Evolutionary conservation across 2,329 filamentous ascomycete genomes (phyloP).

Genomic region (Colletotrichum chlorophyti): DNA sequence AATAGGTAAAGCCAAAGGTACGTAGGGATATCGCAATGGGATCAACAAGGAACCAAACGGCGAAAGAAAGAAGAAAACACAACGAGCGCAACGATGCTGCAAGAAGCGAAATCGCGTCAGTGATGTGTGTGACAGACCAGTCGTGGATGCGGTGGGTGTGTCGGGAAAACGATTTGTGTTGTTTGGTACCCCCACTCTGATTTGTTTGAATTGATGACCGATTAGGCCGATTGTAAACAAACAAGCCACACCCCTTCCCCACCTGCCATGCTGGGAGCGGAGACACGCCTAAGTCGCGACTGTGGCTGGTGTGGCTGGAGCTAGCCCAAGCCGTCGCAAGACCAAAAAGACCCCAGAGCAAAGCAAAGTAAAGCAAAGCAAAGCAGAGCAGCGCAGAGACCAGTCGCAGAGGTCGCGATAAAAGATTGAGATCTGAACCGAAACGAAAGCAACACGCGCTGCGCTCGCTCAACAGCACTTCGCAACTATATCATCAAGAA

Average conservation of each 20-base stretch:
- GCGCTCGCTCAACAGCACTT: no score
- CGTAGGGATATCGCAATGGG: slow-evolving; percentile 20
- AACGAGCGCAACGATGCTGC: slow-evolving; percentile 1
- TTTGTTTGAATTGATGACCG: slow-evolving; percentile 29
- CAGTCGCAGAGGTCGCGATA: no score
- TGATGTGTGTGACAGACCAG: no score
- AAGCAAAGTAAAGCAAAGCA: no score
- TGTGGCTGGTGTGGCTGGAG: slow-evolving; percentile 28
- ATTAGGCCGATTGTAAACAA: slow-evolving; percentile 31
- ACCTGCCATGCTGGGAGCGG: neutral
- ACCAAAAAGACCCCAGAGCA: neutral
- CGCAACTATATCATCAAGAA: neutral
- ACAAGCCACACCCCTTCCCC: slow-evolving; percentile 25
- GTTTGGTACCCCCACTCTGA: slow-evolving; percentile 28
- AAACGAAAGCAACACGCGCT: no score
- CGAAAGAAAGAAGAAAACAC: neutral
- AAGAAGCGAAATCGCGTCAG: neutral
- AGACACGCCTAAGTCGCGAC: slow-evolving; percentile 13
- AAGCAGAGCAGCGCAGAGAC: no score
- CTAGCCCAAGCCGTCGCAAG: neutral
- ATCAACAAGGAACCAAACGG: slow-evolving; percentile 7
- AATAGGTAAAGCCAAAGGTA: neutral
- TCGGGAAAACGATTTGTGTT: slow-evolving; percentile 20
- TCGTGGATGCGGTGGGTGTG: no score
- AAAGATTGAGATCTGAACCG: no score